Evolutionary conservation across 169 alveolate species (phyloP).

Genomic region (Theileria parva): DNA sequence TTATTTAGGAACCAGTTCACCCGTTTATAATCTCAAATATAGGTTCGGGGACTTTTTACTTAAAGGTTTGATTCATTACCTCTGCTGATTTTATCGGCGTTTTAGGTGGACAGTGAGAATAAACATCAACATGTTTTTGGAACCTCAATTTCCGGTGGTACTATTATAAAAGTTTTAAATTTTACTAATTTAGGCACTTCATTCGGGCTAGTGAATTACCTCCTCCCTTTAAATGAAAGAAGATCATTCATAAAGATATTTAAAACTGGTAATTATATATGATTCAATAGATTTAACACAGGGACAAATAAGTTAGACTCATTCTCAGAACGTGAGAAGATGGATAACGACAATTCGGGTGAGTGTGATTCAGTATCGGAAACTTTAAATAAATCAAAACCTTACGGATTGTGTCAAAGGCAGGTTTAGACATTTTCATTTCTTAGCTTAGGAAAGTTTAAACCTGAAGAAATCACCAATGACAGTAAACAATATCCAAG

Average conservation of each 20-base stretch:
- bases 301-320: slow-evolving; percentile 28
- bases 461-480: not conserved
- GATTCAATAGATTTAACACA: not conserved
- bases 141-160: slow-evolving; percentile 52
- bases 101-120: slow-evolving; percentile 23
- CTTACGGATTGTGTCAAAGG: slow-evolving; percentile 10
- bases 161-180: not conserved
- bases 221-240: slow-evolving; percentile 8
- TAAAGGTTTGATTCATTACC: slow-evolving; percentile 22
- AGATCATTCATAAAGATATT: not conserved
- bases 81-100: not conserved
- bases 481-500: not conserved
- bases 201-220: slow-evolving; percentile 25
- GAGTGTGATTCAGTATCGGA: not conserved
- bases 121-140: slow-evolving; percentile 45
- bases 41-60: slow-evolving; percentile 57
- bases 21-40: slow-evolving; percentile 52
- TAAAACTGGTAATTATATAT: slow-evolving; percentile 6
- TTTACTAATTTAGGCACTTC: slow-evolving; percentile 12
- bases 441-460: slow-evolving; percentile 34
- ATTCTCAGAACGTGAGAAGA: not conserved
- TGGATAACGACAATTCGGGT: not conserved
- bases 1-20: slow-evolving; percentile 11
- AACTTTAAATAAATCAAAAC: slow-evolving; percentile 10
- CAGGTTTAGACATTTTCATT: not conserved